Evolutionary conservation across 345 rosid species (phyloP).

Genomic region (Acer saccharum): DNA sequence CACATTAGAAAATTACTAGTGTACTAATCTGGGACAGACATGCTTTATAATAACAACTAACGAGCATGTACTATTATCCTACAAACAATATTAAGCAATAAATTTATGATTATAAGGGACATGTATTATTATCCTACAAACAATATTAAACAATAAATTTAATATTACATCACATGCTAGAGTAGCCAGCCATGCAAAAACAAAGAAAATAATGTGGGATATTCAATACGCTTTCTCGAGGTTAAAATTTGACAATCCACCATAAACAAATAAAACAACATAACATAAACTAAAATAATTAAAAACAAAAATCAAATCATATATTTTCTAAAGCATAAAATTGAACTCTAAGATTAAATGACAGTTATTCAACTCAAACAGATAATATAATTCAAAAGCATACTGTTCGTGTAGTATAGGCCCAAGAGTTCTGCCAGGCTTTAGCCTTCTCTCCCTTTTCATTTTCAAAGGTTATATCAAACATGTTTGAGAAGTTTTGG

Average conservation of each 20-base stretch:
- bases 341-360: background rate
- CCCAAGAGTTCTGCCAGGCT: constrained; percentile 99
- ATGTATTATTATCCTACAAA: background rate
- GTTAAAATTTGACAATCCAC: background rate
- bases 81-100: no score
- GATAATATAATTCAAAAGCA: constrained; percentile 5
- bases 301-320: background rate
- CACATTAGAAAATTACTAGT: background rate
- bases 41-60: background rate
- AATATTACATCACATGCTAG: background rate
- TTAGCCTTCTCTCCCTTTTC: constrained; percentile 86
- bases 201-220: background rate
- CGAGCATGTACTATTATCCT: no score
- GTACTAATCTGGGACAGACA: background rate
- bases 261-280: background rate
- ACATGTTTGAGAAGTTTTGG: constrained; percentile 97
- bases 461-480: constrained; percentile 87
- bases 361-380: background rate
- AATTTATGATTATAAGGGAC: no score
- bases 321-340: background rate
- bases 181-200: background rate
- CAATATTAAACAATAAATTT: constrained; percentile 1
- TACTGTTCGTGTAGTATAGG: constrained; percentile 91
- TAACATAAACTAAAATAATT: background rate
- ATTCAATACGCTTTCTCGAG: background rate